phyloP scores from a whole-genome alignment of 805 yeast species.

The Sporopachydermia quercuum region DNA sequence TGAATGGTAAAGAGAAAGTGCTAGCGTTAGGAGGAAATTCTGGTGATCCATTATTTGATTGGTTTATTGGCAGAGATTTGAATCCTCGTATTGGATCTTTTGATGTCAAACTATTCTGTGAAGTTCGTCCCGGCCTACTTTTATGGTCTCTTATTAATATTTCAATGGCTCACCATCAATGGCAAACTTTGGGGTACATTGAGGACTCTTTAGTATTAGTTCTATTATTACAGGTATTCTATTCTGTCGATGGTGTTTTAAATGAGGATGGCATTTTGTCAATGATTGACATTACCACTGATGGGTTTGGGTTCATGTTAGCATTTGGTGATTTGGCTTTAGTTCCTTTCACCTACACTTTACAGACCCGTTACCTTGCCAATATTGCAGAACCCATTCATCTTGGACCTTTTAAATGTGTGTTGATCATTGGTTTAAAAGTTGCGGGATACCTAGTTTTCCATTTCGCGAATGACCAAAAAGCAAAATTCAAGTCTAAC shows the following conservation, averaged over 20 bases:
- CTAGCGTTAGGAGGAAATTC: slow-evolving; percentile 82
- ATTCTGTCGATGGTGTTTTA: slow-evolving; percentile 81
- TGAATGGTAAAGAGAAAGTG: slow-evolving; percentile 47
- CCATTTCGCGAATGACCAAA: slow-evolving; percentile 73
- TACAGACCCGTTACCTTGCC: slow-evolving; percentile 74
- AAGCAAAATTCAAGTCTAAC: slow-evolving; percentile 71
- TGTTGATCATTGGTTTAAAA: slow-evolving; percentile 32
- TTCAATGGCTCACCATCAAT: slow-evolving; percentile 73
- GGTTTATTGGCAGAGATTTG: slow-evolving; percentile 95
- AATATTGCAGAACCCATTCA: slow-evolving; percentile 34
- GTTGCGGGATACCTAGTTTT: slow-evolving; percentile 65
- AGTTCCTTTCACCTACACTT: slow-evolving; percentile 81
- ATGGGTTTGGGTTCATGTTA: slow-evolving; percentile 95
- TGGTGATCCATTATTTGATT: slow-evolving; percentile 61
- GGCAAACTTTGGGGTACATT: slow-evolving; percentile 39
- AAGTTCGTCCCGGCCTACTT: slow-evolving; percentile 86
- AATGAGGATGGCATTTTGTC: slow-evolving; percentile 82
- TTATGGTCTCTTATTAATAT: slow-evolving; percentile 71
- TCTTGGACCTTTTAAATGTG: slow-evolving; percentile 28
- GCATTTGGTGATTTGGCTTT: slow-evolving; percentile 87
- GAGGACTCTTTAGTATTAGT: slow-evolving; percentile 63
- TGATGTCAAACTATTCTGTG: slow-evolving; percentile 87
- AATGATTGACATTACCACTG: slow-evolving; percentile 94
- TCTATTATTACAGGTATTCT: slow-evolving; percentile 56
- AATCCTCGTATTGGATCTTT: slow-evolving; percentile 78